Conservation (phyloP, 2,329 filamentous ascomycete genomes). For the Xylaria sp. region DNA sequence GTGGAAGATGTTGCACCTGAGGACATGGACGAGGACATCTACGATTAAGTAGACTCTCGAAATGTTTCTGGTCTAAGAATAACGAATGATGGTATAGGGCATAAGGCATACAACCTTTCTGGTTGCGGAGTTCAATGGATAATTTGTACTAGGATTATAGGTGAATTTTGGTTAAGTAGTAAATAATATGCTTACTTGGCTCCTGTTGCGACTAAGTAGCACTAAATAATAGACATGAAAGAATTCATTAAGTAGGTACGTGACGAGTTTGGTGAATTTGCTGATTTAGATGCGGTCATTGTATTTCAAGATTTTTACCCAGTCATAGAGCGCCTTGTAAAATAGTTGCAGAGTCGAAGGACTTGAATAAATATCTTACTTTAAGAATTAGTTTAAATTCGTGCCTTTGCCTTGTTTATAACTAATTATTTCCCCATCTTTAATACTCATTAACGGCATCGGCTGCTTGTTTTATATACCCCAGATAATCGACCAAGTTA, state of each 20-base stretch:
- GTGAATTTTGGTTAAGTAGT: conserved; percentile 5
- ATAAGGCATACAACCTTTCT: conserved; percentile 17
- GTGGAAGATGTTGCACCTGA: conserved; percentile 74
- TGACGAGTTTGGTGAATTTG: not conserved
- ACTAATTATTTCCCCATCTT: too few relatives aligned
- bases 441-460: too few relatives aligned
- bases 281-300: not conserved
- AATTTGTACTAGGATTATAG: conserved; percentile 16
- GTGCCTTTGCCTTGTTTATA: too few relatives aligned
- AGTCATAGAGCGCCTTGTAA: too few relatives aligned
- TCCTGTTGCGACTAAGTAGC: not conserved
- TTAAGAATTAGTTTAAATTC: too few relatives aligned
- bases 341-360: too few relatives aligned
- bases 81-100: conserved; percentile 20
- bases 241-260: not conserved
- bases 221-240: not conserved
- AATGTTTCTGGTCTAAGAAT: not conserved
- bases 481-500: not conserved
- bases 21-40: conserved; percentile 70
- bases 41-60: conserved; percentile 49
- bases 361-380: too few relatives aligned
- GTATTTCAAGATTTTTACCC: not conserved
- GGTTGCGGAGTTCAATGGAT: conserved; percentile 21
- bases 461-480: too few relatives aligned
- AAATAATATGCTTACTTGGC: not conserved